A percentile compares a stretch with the other conserved stretches of the same genome.
Evolutionary conservation across 345 rosid genomes (phyloP).

Genomic region (Lumnitzera racemosa): DNA sequence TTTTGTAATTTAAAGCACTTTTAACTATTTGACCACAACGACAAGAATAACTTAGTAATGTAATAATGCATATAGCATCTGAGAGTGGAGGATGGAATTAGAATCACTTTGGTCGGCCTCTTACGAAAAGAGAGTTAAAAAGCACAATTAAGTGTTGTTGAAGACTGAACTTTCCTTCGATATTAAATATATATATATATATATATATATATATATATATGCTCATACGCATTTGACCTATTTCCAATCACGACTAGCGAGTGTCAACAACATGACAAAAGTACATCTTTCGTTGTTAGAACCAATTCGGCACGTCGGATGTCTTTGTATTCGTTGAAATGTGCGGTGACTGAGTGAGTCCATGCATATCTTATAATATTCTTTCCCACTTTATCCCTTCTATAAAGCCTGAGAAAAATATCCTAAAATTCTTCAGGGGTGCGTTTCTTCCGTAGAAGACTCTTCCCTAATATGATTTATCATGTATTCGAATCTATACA

Average conservation of each 20-base stretch:
- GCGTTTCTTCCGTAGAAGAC: too few relatives aligned
- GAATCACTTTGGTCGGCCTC: conserved; percentile 26
- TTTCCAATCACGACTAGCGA: not conserved
- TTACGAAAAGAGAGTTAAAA: conserved; percentile 8
- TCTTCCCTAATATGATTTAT: too few relatives aligned
- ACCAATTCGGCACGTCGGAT: not conserved
- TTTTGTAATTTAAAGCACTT: too few relatives aligned
- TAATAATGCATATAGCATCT: conserved; percentile 4
- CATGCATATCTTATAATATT: not conserved
- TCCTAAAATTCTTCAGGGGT: too few relatives aligned
- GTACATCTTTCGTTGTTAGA: not conserved
- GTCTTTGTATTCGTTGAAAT: not conserved
- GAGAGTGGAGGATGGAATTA: conserved; percentile 20
- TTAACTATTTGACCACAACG: too few relatives aligned
- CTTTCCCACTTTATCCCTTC: too few relatives aligned
- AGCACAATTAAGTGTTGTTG: conserved; percentile 1
- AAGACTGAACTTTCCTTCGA: not conserved
- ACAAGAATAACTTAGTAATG: too few relatives aligned
- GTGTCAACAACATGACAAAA: conserved; percentile 5
- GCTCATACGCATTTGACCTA: not conserved
- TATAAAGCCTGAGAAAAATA: too few relatives aligned
- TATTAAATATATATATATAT: too few relatives aligned
- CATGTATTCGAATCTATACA: too few relatives aligned
- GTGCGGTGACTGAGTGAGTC: not conserved
- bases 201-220: too few relatives aligned